Evolutionary conservation across 805 yeast genomes (phyloP).

Genomic region (Dipodascopsis uninucleata): DNA sequence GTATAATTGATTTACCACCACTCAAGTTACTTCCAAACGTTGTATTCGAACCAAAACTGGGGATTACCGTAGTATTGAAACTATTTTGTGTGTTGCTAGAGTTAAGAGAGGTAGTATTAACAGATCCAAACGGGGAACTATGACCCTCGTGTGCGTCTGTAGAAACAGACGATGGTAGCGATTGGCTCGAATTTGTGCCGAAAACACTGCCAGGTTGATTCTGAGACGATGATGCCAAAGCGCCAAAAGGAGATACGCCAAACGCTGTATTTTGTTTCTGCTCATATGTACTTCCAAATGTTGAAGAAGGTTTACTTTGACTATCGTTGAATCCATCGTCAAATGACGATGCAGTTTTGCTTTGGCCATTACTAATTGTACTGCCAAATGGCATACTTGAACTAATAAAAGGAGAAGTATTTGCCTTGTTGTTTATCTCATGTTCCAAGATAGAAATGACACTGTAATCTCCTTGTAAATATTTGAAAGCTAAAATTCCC

Average conservation of each 20-base stretch:
- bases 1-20: no score
- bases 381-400: slow-evolving; percentile 1
- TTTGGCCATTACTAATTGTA: no score
- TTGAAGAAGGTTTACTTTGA: neutral
- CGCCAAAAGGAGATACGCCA: slow-evolving; percentile 8
- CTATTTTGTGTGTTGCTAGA: no score
- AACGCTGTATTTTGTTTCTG: slow-evolving; percentile 2
- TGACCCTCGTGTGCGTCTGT: no score
- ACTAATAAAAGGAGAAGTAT: neutral
- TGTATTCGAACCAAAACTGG: no score
- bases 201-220: slow-evolving; percentile 11
- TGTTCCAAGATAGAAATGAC: slow-evolving; percentile 4
- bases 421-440: no score
- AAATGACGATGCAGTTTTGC: neutral
- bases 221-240: neutral
- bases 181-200: no score
- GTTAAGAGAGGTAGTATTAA: no score
- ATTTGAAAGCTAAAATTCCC: slow-evolving; percentile 10
- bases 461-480: slow-evolving; percentile 10
- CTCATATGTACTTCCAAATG: slow-evolving; percentile 5
- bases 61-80: no score
- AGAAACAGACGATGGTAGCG: no score
- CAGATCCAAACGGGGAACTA: no score
- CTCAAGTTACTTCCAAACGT: no score
- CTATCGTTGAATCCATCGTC: neutral